phyloP scores from a whole-genome alignment of 306 rosid species.

The Vigna hirtella region DNA sequence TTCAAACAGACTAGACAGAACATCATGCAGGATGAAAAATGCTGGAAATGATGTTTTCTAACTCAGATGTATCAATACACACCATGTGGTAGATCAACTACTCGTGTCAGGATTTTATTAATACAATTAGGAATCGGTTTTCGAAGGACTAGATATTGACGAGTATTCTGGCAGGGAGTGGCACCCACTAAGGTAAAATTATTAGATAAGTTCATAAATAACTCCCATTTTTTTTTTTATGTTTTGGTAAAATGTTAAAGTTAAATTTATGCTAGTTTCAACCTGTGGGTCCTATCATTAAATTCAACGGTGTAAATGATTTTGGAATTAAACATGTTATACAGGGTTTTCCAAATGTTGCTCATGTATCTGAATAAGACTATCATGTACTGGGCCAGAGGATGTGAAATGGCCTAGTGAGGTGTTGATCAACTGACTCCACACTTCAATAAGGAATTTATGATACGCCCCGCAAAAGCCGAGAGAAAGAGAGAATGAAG shows the following conservation, averaged over 20 bases:
- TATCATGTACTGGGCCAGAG: neutral
- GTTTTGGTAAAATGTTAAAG: neutral
- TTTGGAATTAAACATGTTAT: neutral
- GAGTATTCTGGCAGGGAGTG: slow-evolving; percentile 5
- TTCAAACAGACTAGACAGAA: neutral
- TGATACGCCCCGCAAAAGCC: neutral
- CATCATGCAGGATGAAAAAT: neutral
- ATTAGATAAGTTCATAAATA: neutral
- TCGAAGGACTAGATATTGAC: neutral
- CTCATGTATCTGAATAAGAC: neutral
- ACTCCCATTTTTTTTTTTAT: neutral
- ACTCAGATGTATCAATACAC: slow-evolving; percentile 12
- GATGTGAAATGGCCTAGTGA: neutral
- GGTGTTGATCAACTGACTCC: neutral
- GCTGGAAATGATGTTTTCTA: neutral
- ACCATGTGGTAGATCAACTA: slow-evolving; percentile 14
- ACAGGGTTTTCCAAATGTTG: neutral
- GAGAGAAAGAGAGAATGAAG: neutral
- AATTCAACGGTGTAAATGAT: neutral
- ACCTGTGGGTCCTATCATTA: neutral
- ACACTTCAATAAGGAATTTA: neutral
- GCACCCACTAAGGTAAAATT: neutral
- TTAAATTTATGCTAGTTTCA: neutral
- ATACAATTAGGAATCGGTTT: neutral
- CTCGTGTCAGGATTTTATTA: neutral